Conservation (phyloP, 2,329 filamentous ascomycete genomes). For the Xylariaceae sp. region DNA sequence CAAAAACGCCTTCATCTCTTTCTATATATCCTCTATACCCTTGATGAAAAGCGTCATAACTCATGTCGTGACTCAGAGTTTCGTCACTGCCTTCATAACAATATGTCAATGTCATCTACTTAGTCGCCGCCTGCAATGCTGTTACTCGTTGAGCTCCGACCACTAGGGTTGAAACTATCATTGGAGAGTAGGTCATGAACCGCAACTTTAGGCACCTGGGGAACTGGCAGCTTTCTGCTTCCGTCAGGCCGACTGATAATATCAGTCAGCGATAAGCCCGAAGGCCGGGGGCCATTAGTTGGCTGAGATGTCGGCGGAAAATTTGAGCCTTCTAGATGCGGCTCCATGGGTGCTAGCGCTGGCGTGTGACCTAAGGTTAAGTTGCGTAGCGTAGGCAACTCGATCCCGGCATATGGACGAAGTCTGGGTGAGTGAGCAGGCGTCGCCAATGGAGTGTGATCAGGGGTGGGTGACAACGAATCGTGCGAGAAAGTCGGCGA, state of each 20-base stretch:
- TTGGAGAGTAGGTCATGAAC: slow-evolving; percentile 80
- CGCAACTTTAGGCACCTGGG: slow-evolving; percentile 86
- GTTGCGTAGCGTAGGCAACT: slow-evolving; percentile 83
- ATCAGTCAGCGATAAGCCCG: slow-evolving; percentile 83
- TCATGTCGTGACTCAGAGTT: slow-evolving; percentile 35
- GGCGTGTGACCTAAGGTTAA: slow-evolving; percentile 62
- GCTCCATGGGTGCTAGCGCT: slow-evolving; percentile 64
- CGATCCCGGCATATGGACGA: slow-evolving; percentile 77
- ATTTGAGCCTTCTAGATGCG: slow-evolving; percentile 54
- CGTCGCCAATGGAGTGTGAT: slow-evolving; percentile 97
- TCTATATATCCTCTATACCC: slow-evolving; percentile 41
- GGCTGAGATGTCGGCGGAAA: slow-evolving; percentile 50
- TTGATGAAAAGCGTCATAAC: slow-evolving; percentile 37
- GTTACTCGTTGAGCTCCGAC: slow-evolving; percentile 76
- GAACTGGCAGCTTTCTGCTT: slow-evolving; percentile 86
- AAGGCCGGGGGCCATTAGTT: slow-evolving; percentile 48
- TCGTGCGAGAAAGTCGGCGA: slow-evolving; percentile 97
- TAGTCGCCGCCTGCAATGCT: slow-evolving; percentile 78
- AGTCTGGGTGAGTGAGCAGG: slow-evolving; percentile 93
- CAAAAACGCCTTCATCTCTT: slow-evolving; percentile 37
- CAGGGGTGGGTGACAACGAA: slow-evolving; percentile 91
- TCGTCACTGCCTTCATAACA: slow-evolving; percentile 10
- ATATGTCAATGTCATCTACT: slow-evolving; percentile 57
- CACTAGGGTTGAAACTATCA: slow-evolving; percentile 71
- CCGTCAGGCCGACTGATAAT: slow-evolving; percentile 91